Conservation (phyloP, 805 yeast genomes). For the Yarrowia hollandica region DNA sequence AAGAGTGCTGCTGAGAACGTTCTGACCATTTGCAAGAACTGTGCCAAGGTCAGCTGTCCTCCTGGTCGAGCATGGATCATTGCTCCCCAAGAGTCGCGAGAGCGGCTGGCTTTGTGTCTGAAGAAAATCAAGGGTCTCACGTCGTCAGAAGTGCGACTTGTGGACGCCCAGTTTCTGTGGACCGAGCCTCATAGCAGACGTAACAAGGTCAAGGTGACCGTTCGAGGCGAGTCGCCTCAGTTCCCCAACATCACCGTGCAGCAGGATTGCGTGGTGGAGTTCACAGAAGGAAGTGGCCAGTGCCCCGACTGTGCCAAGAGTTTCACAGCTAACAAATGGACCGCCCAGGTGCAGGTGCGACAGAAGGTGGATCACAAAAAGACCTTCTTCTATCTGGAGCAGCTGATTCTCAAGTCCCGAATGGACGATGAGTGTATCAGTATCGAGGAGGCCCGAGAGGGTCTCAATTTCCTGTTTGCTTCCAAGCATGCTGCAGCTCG, state of each 20-base stretch:
- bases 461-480: conserved; percentile 88
- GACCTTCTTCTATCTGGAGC: conserved; percentile 94
- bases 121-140: conserved; percentile 77
- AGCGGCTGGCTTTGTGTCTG: conserved; percentile 79
- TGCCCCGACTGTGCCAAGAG: conserved; percentile 99
- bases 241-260: conserved; percentile 87
- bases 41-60: conserved; percentile 90
- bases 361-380: conserved; percentile 97
- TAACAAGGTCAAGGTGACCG: conserved; percentile 84
- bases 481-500: conserved; percentile 89
- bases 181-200: conserved; percentile 99
- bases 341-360: conserved; percentile 95
- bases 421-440: conserved; percentile 94
- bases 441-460: conserved; percentile 89
- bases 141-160: conserved; percentile 69
- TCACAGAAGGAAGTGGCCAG: conserved; percentile 90
- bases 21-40: conserved; percentile 89
- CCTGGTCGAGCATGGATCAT: conserved; percentile 81
- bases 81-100: conserved; percentile 87
- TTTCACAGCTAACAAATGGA: conserved; percentile 96
- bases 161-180: conserved; percentile 96
- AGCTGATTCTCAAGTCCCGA: conserved; percentile 84
- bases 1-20: conserved; percentile 64
- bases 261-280: conserved; percentile 93
- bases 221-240: conserved; percentile 83